Evolutionary conservation across 1,284 basidiomycete genomes (phyloP).

Genomic region (Ceratobasidium papillatum): DNA sequence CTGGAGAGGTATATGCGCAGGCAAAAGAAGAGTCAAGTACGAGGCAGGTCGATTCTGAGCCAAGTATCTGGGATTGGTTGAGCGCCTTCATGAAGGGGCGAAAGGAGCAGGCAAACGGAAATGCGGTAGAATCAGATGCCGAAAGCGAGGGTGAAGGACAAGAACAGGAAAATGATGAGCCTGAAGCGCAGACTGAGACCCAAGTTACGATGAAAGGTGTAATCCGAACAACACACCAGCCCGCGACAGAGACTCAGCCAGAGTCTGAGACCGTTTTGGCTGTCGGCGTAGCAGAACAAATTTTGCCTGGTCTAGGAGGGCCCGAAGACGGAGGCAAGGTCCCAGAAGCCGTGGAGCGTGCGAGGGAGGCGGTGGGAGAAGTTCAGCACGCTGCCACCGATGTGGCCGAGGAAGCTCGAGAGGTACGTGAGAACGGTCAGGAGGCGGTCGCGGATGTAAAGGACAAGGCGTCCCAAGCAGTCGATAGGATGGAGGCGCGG

Average conservation of each 20-base stretch:
- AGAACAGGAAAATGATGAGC: constrained; percentile 43
- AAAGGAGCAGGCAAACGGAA: constrained; percentile 44
- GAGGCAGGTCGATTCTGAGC: constrained; percentile 41
- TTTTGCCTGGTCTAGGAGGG: constrained; percentile 58
- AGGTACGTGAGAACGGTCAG: constrained; percentile 47
- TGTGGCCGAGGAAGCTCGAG: constrained; percentile 46
- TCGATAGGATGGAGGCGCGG: constrained; percentile 47
- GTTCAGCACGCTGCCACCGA: constrained; percentile 44
- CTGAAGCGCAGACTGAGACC: constrained; percentile 47
- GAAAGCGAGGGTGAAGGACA: constrained; percentile 32
- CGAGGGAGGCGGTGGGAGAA: constrained; percentile 46
- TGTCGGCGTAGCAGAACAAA: constrained; percentile 58
- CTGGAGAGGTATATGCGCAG: constrained; percentile 49
- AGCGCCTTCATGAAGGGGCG: constrained; percentile 46
- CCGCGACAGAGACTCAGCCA: constrained; percentile 43
- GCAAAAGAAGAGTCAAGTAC: constrained; percentile 22
- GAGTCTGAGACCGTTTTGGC: constrained; percentile 53
- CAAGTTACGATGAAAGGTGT: constrained; percentile 54
- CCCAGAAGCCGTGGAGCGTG: constrained; percentile 43
- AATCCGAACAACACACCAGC: constrained; percentile 52
- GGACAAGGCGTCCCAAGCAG: constrained; percentile 43
- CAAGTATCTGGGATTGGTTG: constrained; percentile 51
- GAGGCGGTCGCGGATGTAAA: constrained; percentile 48
- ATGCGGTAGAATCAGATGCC: constrained; percentile 13
- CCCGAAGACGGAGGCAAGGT: constrained; percentile 49